Conservation (phyloP, 2,329 filamentous ascomycete species). For the Verticillium albo-atrum region DNA sequence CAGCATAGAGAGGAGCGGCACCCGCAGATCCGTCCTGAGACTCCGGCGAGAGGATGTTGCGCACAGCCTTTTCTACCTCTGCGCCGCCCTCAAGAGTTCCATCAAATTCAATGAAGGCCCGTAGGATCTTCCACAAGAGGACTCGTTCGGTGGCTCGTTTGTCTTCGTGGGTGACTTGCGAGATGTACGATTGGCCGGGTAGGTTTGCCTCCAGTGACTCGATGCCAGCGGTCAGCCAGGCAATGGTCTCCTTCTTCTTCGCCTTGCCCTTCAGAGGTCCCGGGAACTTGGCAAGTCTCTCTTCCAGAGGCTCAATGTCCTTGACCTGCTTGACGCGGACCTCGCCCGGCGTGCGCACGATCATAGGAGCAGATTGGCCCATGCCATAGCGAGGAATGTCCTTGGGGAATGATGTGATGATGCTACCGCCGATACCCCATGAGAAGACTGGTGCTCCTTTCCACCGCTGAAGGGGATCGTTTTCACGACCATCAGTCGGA, state of each 20-base stretch:
- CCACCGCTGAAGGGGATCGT: constrained; percentile 84
- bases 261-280: constrained; percentile 84
- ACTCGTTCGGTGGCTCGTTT: constrained; percentile 76
- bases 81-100: constrained; percentile 71
- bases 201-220: constrained; percentile 61
- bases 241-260: constrained; percentile 89
- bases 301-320: constrained; percentile 65
- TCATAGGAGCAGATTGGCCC: constrained; percentile 66
- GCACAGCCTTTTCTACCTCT: constrained; percentile 68
- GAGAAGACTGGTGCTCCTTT: constrained; percentile 80
- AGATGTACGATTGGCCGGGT: constrained; percentile 42
- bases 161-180: constrained; percentile 47
- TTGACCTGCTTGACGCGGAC: constrained; percentile 74
- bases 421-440: constrained; percentile 81
- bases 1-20: constrained; percentile 16
- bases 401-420: constrained; percentile 84
- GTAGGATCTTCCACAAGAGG: constrained; percentile 82
- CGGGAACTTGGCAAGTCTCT: constrained; percentile 76
- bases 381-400: constrained; percentile 82
- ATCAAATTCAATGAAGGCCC: constrained; percentile 80
- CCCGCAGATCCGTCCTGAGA: constrained; percentile 24
- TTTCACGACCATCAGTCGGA: constrained; percentile 61
- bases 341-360: constrained; percentile 78
- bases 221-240: constrained; percentile 77
- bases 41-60: constrained; percentile 66